A percentile compares a stretch with the other conserved stretches of the same genome.
Evolutionary conservation across 257 asterid species (phyloP).

Genomic region (Craterostigma plantagineum): DNA sequence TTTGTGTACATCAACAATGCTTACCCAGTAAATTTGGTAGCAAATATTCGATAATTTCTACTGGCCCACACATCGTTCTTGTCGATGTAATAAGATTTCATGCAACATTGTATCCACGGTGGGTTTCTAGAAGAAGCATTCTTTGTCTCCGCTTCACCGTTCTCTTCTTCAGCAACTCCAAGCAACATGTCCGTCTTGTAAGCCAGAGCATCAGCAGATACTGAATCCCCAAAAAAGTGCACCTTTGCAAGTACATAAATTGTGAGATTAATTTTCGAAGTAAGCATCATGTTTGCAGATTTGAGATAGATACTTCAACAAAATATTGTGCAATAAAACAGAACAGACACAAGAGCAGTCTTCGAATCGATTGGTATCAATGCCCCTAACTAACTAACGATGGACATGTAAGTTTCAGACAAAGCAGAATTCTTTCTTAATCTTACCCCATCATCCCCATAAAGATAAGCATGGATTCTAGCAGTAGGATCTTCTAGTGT

Average conservation of each 20-base stretch:
- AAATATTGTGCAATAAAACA: background rate
- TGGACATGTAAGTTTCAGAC: too few relatives aligned
- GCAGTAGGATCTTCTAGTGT: conserved; percentile 93
- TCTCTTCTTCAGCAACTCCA: conserved; percentile 21
- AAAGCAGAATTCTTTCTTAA: background rate
- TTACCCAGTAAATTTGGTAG: conserved; percentile 11
- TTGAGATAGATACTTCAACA: background rate
- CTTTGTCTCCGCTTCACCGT: background rate
- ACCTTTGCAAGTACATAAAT: conserved; percentile 14
- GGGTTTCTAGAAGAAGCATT: conserved; percentile 31
- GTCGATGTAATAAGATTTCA: conserved; percentile 38
- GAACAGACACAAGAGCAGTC: background rate
- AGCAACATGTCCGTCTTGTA: conserved; percentile 35
- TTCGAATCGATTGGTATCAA: background rate
- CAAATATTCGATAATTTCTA: conserved; percentile 40
- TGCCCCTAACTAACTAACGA: too few relatives aligned
- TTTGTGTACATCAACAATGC: too few relatives aligned
- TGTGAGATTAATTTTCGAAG: too few relatives aligned
- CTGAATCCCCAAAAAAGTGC: conserved; percentile 26
- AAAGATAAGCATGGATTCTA: conserved; percentile 60
- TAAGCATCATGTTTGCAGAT: background rate
- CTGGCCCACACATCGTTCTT: conserved; percentile 42
- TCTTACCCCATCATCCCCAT: conserved; percentile 74
- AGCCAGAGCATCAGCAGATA: conserved; percentile 20
- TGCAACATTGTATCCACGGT: conserved; percentile 60